Evolutionary conservation across 2,329 filamentous ascomycete genomes (phyloP), one percentile per base, ranked within the genome.

Genomic region (Cercospora sesami): DNA sequence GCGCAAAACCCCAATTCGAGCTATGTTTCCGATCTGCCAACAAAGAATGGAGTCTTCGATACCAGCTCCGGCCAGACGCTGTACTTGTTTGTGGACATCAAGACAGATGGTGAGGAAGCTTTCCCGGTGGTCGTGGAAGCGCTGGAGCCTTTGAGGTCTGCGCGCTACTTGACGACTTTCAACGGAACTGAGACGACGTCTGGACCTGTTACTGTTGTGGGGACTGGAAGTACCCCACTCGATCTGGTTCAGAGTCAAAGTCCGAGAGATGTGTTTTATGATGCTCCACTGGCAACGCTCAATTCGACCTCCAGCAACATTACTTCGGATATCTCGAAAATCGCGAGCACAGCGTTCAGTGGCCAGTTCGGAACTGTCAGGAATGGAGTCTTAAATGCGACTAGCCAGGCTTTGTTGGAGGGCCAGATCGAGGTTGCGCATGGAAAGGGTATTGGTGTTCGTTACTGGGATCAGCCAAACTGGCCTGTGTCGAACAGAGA

Each of bases 31-130:
- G 77, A 77, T 2, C 74, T 75, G 0, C 77, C 79, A 6, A 86
- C 85, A 4, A 81, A 82, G 53, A 87, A 89, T 73, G 88, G 88
- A 36, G 86, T 90, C 14, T 90, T 84, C 74, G 88, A 90, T 76
- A 86, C 86, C 1, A 74, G 75, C 36, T 75, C 79, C 1, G 80
- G 76, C 5, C 87, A 89, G 76, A 89, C 87, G 0, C 81, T 90
- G 5, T 89, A 89, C 78, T 81, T 90, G 58, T 89, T 88, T 77
- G 84, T 90, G 67, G 88, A 90, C 74, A 73, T 89, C 67, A 90
- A 90, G 77, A 89, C 87, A 0, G 78, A 83, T 39, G 86, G 86
- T 5, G 73, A 78, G 0, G 80, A 80, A 33, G 88, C 88, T 1
- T 89, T 85, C 81, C 80, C 86, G 2, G 81, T 80, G 36, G 86